Base-by-base conservation (phyloP, 306 rosid genomes). In the Hippophae tibetana region DNA sequence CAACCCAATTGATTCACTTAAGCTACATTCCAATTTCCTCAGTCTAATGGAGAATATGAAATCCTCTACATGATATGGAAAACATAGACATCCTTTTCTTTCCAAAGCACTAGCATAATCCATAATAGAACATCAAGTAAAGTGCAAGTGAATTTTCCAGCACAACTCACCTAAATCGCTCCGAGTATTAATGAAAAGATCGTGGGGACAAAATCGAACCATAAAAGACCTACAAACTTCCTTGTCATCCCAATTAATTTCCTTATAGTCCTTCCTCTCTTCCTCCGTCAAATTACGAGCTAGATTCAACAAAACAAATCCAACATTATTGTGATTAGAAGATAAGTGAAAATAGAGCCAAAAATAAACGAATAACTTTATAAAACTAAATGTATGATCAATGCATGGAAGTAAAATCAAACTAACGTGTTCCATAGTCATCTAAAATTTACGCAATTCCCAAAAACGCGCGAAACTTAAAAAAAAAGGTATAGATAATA, bases 121-220 rank as follows among this genome's bases (percentile, higher is more conserved):
- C 51, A 12, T 14, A 25, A 54, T 40, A 9, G 8, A 69, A 41
- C 2, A 18, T 5, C 53, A 4, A 46, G n/a, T 5, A 63, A 45
- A 54, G 9, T 47, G 41, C 44, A 11, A 6, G 45, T 8, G 7
- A 72, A 53, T 23, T 56, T 0, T 5, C 52, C 57, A 41, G 2
- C 6, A 13, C 49, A 69, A 79, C 95, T 43, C 67, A 93, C 99
- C 99, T 2, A 93, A 81, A 80, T 93, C 99, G 61, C 99, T 88
- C 58, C 99, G 90, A 0, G 99, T 93, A 66, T 93, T 93, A 70
- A 93, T 84, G 56, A 93, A 93, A 58, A 93, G 99, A 84, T 93
- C 97, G 48, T 88, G 99, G 60, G 99, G 99, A 57, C 99, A 93
- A 79, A 93, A 93, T 11, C 99, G 94, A 65, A 93, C 89, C 99